A percentile compares a stretch with the other conserved stretches of the same genome.
phyloP scores from a whole-genome alignment of 73 alveolate species.

The Blepharisma stoltei region DNA sequence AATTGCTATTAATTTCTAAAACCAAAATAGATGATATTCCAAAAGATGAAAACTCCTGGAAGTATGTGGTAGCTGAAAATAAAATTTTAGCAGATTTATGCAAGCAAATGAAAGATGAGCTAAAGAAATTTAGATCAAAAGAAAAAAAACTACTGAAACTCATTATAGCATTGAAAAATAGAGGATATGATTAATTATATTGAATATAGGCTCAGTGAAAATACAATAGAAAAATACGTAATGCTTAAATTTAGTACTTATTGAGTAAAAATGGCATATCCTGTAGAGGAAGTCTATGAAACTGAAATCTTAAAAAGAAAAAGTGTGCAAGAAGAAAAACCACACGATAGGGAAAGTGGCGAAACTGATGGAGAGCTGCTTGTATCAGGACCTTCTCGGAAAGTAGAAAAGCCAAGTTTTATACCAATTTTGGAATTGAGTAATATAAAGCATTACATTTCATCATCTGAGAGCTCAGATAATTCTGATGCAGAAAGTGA shows the following conservation, averaged over 20 bases:
- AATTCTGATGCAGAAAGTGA: too few species aligned
- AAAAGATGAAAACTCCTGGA: slow-evolving; percentile 17
- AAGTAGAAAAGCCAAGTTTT: background rate
- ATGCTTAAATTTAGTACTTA: too few species aligned
- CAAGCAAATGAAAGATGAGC: background rate
- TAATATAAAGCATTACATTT: background rate
- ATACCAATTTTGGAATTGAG: slow-evolving; percentile 6
- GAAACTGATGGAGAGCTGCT: background rate
- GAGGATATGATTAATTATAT: too few species aligned
- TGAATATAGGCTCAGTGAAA: too few species aligned
- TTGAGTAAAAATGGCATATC: too few species aligned
- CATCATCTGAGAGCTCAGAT: too few species aligned
- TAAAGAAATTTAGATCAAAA: background rate
- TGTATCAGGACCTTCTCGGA: background rate
- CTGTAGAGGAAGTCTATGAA: slow-evolving; percentile 9
- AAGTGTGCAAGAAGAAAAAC: background rate
- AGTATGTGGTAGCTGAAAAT: slow-evolving; percentile 17
- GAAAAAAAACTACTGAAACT: slow-evolving; percentile 10
- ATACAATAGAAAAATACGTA: too few species aligned
- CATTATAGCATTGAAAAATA: slow-evolving; percentile 5
- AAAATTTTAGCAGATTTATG: background rate
- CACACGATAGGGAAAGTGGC: background rate
- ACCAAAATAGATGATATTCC: slow-evolving; percentile 3
- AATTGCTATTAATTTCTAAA: background rate
- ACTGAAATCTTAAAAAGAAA: background rate